Percentiles rank a stretch among this genome's conserved stretches.
Evolutionary conservation across 2,329 filamentous ascomycete genomes (phyloP).

Genomic region (Rutstroemia sydowiana): DNA sequence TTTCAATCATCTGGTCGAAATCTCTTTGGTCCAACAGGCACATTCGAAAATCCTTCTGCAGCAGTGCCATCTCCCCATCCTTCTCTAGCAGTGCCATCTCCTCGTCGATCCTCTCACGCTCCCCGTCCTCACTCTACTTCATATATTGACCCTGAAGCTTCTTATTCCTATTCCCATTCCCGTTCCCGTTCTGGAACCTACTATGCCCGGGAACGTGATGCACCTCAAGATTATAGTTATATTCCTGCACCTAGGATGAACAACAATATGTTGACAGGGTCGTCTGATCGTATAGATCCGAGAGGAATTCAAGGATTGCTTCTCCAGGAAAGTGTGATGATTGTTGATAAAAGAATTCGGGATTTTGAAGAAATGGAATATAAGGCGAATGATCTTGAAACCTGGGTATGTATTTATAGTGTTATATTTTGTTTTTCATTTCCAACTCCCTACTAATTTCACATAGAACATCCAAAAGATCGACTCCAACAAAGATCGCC

Average conservation of each 20-base stretch:
- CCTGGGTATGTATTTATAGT: not conserved
- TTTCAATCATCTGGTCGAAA: not conserved
- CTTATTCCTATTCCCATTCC: too few relatives aligned
- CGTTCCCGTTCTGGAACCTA: too few relatives aligned
- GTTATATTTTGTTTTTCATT: not conserved
- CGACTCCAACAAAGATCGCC: constrained; percentile 24
- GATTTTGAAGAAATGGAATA: too few relatives aligned
- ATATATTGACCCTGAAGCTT: too few relatives aligned
- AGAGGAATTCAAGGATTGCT: constrained; percentile 18
- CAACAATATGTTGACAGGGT: not conserved
- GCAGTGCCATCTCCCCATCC: too few relatives aligned
- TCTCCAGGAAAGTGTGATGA: constrained; percentile 13
- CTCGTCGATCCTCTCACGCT: too few relatives aligned
- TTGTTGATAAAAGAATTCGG: constrained; percentile 17
- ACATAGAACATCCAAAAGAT: constrained; percentile 9
- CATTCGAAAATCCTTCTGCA: not conserved
- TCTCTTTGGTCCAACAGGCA: not conserved
- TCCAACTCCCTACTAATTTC: not conserved
- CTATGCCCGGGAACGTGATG: too few relatives aligned
- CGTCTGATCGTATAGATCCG: not conserved
- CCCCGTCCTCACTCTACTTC: too few relatives aligned
- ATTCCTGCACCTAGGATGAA: not conserved
- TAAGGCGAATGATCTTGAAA: not conserved
- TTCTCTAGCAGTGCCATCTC: too few relatives aligned
- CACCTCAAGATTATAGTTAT: not conserved